phyloP scores from a whole-genome alignment of 163 green algal genomes.

The Trebouxiophyceae sp. region DNA sequence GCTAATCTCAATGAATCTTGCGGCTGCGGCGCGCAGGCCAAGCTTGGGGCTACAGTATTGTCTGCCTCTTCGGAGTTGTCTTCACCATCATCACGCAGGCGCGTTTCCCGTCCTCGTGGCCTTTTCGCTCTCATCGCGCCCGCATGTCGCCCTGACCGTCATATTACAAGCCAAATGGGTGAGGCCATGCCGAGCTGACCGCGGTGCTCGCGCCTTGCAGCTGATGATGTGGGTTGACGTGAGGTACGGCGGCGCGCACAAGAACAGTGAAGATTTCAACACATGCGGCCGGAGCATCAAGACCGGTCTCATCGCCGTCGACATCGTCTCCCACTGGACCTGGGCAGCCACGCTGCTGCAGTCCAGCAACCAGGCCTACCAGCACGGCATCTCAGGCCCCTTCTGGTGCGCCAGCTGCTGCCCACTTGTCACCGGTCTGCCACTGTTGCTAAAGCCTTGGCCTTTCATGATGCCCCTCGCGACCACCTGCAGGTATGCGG shows the following conservation, averaged over 20 bases:
- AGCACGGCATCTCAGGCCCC: conserved; percentile 63
- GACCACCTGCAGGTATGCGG: conserved; percentile 74
- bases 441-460: too few species aligned
- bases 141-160: too few species aligned
- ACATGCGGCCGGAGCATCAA: conserved; percentile 51
- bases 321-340: conserved; percentile 46
- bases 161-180: too few species aligned
- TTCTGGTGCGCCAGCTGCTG: conserved; percentile 74
- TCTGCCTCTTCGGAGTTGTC: conserved; percentile 11
- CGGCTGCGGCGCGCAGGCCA: too few species aligned
- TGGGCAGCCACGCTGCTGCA: conserved; percentile 69
- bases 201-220: too few species aligned
- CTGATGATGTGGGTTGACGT: conserved; percentile 38
- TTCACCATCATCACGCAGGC: conserved; percentile 13
- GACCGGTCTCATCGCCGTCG: conserved; percentile 62
- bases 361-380: conserved; percentile 72
- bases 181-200: too few species aligned
- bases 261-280: conserved; percentile 16
- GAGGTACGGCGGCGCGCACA: conserved; percentile 36
- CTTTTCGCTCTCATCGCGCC: too few species aligned
- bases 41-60: conserved; percentile 7
- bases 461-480: too few species aligned
- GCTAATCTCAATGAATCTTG: too few species aligned
- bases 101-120: too few species aligned
- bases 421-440: too few species aligned